Evolutionary conservation across 2,329 filamentous ascomycete species (phyloP).

Genomic region (Phialophora expanda): DNA sequence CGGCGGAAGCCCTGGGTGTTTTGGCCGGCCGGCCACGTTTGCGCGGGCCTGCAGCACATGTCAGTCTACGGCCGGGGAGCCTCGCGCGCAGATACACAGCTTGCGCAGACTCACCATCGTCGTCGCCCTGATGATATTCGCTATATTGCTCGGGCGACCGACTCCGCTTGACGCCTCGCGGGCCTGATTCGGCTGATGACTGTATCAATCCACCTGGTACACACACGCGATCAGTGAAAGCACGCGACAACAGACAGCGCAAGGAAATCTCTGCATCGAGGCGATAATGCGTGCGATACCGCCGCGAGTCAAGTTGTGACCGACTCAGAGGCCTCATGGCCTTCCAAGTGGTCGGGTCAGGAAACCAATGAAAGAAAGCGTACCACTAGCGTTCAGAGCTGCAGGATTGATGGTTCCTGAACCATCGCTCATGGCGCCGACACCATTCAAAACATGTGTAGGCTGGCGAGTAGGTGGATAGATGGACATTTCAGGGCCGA

Average conservation of each 20-base stretch:
- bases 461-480: constrained; percentile 53
- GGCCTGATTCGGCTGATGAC: constrained; percentile 49
- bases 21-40: constrained; percentile 59
- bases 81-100: neutral
- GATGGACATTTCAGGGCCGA: constrained; percentile 45
- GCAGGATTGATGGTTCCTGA: constrained; percentile 91
- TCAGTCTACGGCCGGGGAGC: constrained; percentile 12
- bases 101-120: constrained; percentile 62
- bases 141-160: constrained; percentile 73
- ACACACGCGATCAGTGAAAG: constrained; percentile 45
- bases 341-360: constrained; percentile 14
- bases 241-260: constrained; percentile 14
- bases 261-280: constrained; percentile 25
- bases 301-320: constrained; percentile 16
- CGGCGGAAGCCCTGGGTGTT: constrained; percentile 48
- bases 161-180: constrained; percentile 78
- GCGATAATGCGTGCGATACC: constrained; percentile 25
- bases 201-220: constrained; percentile 48
- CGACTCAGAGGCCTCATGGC: constrained; percentile 11
- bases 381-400: constrained; percentile 80
- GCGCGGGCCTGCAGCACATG: constrained; percentile 45
- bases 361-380: constrained; percentile 37
- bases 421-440: constrained; percentile 64
- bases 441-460: constrained; percentile 70
- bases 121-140: constrained; percentile 59